Evolutionary conservation across 768 basidiomycete species (phyloP), one percentile per base, ranked within the genome.

Genomic region (Russula vinacea): DNA sequence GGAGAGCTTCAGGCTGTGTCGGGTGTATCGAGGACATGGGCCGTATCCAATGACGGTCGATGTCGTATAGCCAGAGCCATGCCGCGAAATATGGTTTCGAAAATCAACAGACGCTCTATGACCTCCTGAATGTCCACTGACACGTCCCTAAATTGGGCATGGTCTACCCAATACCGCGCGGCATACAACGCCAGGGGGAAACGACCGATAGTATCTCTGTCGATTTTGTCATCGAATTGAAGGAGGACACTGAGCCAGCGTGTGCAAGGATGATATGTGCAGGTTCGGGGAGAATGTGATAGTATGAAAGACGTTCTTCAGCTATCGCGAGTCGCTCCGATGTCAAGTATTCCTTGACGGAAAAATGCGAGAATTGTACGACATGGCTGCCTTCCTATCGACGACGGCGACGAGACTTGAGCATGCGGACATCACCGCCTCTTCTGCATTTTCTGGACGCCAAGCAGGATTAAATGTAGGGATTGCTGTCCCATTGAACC

Each of bases 271-370:
- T 53, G 2, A 39, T 47, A 49, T 66, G 65, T 10, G 62, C 62
- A 0, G 32, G 35, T 19, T 44, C 50, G 29, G 44, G 44, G 3
- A 40, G 37, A n/a, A 66, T 40, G 44, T 54, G 56, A 22, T 63
- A 66, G 19, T 17, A n/a, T 8, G 65, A 66, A 33, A 64, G 51
- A 11, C 9, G 17, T 2, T 54, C n/a, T 39, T 35, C 51, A 8
- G 26, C 40, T 0, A 7, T 17, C 3, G 19, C 26, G 17, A 66
- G 62, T 29, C 56, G 65, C 1, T 49, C 14, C 11, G 65, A 66
- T 4, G 45, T 57, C 42, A 66, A 63, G 62, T 19, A 66, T 19
- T 66, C 65, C 5, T 66, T 56, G 22, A 64, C 65, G 0, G 65
- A 64, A 24, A 57, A 66, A 13, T 63, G 65, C 0, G 55, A 50